phyloP scores from a whole-genome alignment of 805 yeast species.

The Saccharomycopsis sp. region DNA sequence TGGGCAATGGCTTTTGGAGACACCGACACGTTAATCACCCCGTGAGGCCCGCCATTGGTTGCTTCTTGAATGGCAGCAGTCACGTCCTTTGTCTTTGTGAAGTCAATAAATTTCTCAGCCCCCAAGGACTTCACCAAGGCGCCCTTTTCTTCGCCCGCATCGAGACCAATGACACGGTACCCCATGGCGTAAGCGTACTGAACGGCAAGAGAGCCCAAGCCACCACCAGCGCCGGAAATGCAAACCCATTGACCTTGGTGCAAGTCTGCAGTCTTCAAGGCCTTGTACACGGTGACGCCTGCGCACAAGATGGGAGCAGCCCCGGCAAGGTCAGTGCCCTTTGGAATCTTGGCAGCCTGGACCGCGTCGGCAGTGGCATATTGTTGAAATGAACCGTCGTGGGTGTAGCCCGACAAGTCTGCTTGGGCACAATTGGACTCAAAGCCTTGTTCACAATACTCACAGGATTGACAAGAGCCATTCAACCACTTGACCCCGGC shows the following conservation, averaged over 20 bases:
- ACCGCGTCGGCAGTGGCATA: slow-evolving; percentile 83
- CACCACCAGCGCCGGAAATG: slow-evolving; percentile 73
- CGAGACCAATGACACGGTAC: slow-evolving; percentile 60
- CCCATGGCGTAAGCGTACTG: slow-evolving; percentile 78
- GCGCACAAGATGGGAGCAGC: slow-evolving; percentile 84
- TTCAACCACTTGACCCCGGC: slow-evolving; percentile 85
- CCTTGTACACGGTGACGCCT: slow-evolving; percentile 88
- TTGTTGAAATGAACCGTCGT: slow-evolving; percentile 87
- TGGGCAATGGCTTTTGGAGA: slow-evolving; percentile 57
- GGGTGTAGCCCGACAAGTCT: slow-evolving; percentile 77
- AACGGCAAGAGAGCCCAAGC: slow-evolving; percentile 64
- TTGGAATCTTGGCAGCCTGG: slow-evolving; percentile 75
- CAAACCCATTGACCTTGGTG: slow-evolving; percentile 70
- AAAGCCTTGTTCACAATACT: slow-evolving; percentile 55
- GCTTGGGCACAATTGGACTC: slow-evolving; percentile 69
- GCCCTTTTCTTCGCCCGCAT: slow-evolving; percentile 55
- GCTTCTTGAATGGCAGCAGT: slow-evolving; percentile 45
- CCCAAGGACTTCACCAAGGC: slow-evolving; percentile 49
- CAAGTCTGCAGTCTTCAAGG: slow-evolving; percentile 68
- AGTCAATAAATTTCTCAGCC: slow-evolving; percentile 57
- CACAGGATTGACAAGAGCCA: slow-evolving; percentile 70
- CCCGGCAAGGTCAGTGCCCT: slow-evolving; percentile 63
- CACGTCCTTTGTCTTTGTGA: slow-evolving; percentile 45
- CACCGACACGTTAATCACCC: slow-evolving; percentile 67
- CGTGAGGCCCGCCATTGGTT: slow-evolving; percentile 71